Percentiles rank a stretch among this genome's conserved stretches.
Evolutionary conservation across 2,329 filamentous ascomycete genomes (phyloP).

Genomic region (Fusarium concolor): DNA sequence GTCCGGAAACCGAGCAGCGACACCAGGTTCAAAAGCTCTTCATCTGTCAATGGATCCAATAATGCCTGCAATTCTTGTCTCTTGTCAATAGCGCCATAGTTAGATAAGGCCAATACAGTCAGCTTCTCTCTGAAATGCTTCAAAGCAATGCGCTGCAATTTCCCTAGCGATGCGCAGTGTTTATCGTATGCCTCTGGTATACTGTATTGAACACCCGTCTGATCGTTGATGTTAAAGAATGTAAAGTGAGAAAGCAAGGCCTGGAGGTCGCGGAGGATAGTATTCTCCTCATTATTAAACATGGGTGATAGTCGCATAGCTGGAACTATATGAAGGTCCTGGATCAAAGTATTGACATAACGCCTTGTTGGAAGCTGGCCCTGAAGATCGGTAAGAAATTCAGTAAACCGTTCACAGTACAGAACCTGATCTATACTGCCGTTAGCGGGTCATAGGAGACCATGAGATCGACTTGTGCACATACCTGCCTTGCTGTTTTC

Average conservation of each 20-base stretch:
- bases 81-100: constrained; percentile 88
- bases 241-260: constrained; percentile 87
- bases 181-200: constrained; percentile 79
- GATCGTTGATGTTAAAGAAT: constrained; percentile 90
- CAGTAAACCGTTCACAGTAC: constrained; percentile 94
- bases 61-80: constrained; percentile 82
- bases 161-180: constrained; percentile 82
- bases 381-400: constrained; percentile 89
- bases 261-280: constrained; percentile 83
- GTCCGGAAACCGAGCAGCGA: constrained; percentile 80
- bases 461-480: constrained; percentile 9
- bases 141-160: constrained; percentile 80
- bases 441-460: constrained; percentile 27
- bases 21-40: constrained; percentile 78
- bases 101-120: constrained; percentile 90
- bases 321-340: constrained; percentile 85
- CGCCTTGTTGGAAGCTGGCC: constrained; percentile 94
- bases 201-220: constrained; percentile 82
- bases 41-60: constrained; percentile 77
- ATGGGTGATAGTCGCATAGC: constrained; percentile 82
- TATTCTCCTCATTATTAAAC: constrained; percentile 79
- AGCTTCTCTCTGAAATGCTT: constrained; percentile 90
- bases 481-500: constrained; percentile 60
- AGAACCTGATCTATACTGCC: constrained; percentile 68
- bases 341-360: constrained; percentile 89